These are phyloP conservation scores for Hypoxylon fragiforme DNA, from an alignment of 495 filamentous ascomycete species.

Conservation along the genomic window DNA sequence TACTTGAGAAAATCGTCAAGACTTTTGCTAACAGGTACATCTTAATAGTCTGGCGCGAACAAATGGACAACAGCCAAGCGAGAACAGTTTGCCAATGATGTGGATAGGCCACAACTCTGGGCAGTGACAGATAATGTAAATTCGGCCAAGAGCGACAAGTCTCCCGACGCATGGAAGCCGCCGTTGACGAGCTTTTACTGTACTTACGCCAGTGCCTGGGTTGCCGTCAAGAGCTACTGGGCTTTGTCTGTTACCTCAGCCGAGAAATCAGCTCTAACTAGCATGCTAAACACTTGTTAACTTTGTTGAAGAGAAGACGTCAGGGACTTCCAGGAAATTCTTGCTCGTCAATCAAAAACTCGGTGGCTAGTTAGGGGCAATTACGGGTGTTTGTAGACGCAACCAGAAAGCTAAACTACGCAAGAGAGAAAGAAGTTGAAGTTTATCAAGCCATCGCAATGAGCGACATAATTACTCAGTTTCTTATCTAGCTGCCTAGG, in stretches of 20 bases:
- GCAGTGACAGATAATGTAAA: slow-evolving; percentile 78
- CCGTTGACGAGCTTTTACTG: slow-evolving; percentile 68
- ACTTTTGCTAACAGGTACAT: too few species aligned
- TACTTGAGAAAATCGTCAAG: too few species aligned
- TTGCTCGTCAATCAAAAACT: too few species aligned
- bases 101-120: slow-evolving; percentile 68
- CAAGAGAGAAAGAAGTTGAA: neutral
- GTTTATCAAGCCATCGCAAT: slow-evolving; percentile 12
- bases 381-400: too few species aligned
- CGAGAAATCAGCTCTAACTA: slow-evolving; percentile 64
- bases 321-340: too few species aligned
- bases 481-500: too few species aligned
- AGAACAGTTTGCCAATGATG: slow-evolving; percentile 71
- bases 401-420: too few species aligned
- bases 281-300: slow-evolving; percentile 69
- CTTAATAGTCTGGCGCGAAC: slow-evolving; percentile 51
- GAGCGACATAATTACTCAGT: slow-evolving; percentile 1
- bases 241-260: slow-evolving; percentile 58
- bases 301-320: neutral
- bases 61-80: slow-evolving; percentile 65
- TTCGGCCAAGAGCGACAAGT: slow-evolving; percentile 66
- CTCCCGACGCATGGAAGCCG: slow-evolving; percentile 76
- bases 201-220: slow-evolving; percentile 73
- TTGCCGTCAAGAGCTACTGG: slow-evolving; percentile 69
- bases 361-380: too few species aligned